These are phyloP conservation scores for Chlorencoelia australis DNA, from an alignment of 2,329 filamentous ascomycete genomes.

Conservation along the genomic window DNA sequence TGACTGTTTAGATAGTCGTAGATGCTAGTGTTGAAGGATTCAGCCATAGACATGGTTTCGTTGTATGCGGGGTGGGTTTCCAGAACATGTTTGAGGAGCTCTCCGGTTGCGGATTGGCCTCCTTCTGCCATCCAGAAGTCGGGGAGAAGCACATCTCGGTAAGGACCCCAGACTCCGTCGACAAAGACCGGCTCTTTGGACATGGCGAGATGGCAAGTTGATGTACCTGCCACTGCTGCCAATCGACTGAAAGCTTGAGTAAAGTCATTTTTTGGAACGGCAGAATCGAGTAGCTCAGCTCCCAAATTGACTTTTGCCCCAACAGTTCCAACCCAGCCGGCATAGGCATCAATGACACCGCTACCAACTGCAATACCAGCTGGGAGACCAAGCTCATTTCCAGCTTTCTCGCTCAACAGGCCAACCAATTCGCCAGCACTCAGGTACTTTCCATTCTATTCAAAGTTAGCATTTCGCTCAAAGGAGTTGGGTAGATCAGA, in stretches of 20 bases:
- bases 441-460: slow-evolving; percentile 79
- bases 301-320: slow-evolving; percentile 82
- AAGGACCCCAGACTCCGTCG: slow-evolving; percentile 92
- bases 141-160: slow-evolving; percentile 85
- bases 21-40: slow-evolving; percentile 76
- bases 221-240: slow-evolving; percentile 90
- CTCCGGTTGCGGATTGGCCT: slow-evolving; percentile 91
- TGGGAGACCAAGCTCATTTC: slow-evolving; percentile 71
- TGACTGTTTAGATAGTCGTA: slow-evolving; percentile 93
- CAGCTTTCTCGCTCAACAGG: slow-evolving; percentile 72
- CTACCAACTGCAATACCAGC: slow-evolving; percentile 86
- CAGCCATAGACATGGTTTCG: slow-evolving; percentile 67
- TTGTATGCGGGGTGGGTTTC: slow-evolving; percentile 90
- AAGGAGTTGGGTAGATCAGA: slow-evolving; percentile 7
- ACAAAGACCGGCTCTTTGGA: slow-evolving; percentile 89
- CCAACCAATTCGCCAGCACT: slow-evolving; percentile 90
- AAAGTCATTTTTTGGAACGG: slow-evolving; percentile 70
- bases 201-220: slow-evolving; percentile 95
- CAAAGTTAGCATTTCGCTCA: slow-evolving; percentile 6
- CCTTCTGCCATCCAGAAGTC: slow-evolving; percentile 96
- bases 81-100: slow-evolving; percentile 85
- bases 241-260: slow-evolving; percentile 86
- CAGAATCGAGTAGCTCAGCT: slow-evolving; percentile 55
- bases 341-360: slow-evolving; percentile 96
- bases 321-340: slow-evolving; percentile 98